These are phyloP conservation scores for Pythium plurisporium DNA, from an alignment of 352 stramenopile species.

Conservation along the genomic window DNA sequence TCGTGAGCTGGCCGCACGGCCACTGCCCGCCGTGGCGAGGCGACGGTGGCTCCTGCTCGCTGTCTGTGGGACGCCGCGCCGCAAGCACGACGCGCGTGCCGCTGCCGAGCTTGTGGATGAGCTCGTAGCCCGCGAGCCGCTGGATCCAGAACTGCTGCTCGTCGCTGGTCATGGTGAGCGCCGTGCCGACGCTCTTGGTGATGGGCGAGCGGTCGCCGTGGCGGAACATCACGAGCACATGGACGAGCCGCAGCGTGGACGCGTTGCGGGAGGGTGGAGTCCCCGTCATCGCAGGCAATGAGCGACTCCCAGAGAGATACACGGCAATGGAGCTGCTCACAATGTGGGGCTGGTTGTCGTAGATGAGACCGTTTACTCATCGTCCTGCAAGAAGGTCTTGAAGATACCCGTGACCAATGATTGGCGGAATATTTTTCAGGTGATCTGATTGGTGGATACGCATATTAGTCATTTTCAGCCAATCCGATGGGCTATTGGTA, in stretches of 20 bases:
- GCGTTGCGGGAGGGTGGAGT: background rate
- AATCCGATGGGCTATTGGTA: too few species aligned
- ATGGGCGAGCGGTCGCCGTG: conserved; percentile 79
- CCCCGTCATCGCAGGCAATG: too few species aligned
- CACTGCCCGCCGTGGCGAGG: conserved; percentile 56
- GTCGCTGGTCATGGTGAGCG: conserved; percentile 34
- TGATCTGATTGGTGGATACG: conserved; percentile 6
- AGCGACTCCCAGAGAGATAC: too few species aligned
- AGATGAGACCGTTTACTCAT: conserved; percentile 22
- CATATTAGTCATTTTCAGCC: background rate
- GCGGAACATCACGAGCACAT: conserved; percentile 72
- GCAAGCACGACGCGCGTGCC: conserved; percentile 36
- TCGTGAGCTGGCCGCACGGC: conserved; percentile 71
- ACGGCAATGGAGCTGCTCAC: background rate
- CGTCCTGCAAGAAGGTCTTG: background rate
- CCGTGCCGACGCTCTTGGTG: conserved; percentile 41
- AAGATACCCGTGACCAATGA: conserved; percentile 1
- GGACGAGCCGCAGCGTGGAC: conserved; percentile 34
- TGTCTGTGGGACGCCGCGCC: background rate
- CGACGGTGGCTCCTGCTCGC: conserved; percentile 18
- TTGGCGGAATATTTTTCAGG: conserved; percentile 2
- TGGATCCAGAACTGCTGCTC: conserved; percentile 67
- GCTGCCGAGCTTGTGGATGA: conserved; percentile 44
- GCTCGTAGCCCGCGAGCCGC: conserved; percentile 35
- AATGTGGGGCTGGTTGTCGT: background rate